Percentiles rank a stretch among this genome's conserved stretches.
Evolutionary conservation across 192 early-diverging fungal genomes (phyloP).

Genomic region (Podila horticola): DNA sequence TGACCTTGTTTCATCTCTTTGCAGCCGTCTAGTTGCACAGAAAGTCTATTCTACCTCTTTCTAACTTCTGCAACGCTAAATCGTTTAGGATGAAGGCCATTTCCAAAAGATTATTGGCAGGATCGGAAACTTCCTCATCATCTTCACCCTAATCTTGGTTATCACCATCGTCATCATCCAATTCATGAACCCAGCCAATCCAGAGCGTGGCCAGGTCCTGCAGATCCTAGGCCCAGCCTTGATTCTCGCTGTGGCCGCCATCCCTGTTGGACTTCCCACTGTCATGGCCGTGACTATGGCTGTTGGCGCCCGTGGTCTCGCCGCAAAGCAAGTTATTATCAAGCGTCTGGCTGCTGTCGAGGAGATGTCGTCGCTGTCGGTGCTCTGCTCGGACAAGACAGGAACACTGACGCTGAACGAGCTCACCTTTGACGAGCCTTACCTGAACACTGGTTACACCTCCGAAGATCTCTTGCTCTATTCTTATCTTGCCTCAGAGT

Average conservation of each 20-base stretch:
- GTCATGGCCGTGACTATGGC: constrained; percentile 91
- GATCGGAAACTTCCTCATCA: constrained; percentile 82
- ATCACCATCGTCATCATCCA: constrained; percentile 64
- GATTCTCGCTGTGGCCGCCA: constrained; percentile 79
- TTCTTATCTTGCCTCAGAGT: constrained; percentile 74
- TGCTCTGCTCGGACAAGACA: constrained; percentile 76
- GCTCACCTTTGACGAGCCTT: constrained; percentile 81
- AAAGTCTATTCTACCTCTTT: background rate
- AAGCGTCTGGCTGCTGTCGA: constrained; percentile 85
- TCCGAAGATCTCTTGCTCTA: constrained; percentile 71
- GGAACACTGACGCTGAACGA: constrained; percentile 83
- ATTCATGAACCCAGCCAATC: constrained; percentile 53
- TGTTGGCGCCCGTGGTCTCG: constrained; percentile 77
- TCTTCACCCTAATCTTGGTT: constrained; percentile 63
- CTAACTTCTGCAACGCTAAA: background rate
- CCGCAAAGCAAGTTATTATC: constrained; percentile 79
- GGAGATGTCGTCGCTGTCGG: constrained; percentile 78
- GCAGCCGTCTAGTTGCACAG: background rate
- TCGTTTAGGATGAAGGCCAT: constrained; percentile 66
- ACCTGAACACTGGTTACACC: constrained; percentile 49
- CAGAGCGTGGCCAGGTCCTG: constrained; percentile 64
- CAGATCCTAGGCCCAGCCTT: constrained; percentile 68
- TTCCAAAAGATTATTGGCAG: constrained; percentile 82
- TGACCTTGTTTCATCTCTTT: background rate
- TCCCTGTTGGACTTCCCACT: constrained; percentile 83